phyloP scores from a whole-genome alignment of 805 yeast genomes.

The Suhomyces prunicola region DNA sequence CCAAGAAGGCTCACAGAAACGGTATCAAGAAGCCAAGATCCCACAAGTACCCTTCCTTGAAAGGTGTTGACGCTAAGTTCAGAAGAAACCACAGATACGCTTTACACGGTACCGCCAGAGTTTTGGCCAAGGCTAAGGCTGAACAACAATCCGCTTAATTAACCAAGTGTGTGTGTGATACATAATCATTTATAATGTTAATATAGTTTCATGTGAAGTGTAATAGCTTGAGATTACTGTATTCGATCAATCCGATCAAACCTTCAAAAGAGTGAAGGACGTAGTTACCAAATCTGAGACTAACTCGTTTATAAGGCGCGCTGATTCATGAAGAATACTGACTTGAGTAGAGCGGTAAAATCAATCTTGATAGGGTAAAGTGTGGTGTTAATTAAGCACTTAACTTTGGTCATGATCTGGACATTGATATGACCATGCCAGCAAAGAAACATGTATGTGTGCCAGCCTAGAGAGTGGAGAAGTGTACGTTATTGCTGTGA shows the following conservation, averaged over 20 bases:
- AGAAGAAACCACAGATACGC: conserved; percentile 99
- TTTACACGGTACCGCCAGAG: conserved; percentile 95
- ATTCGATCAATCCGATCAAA: neutral
- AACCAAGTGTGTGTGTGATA: conserved; percentile 3
- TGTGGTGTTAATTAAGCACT: no score
- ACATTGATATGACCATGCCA: no score
- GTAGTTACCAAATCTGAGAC: no score
- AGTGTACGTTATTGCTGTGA: no score
- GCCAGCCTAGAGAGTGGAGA: no score
- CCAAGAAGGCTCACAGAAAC: conserved; percentile 99
- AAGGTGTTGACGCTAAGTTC: conserved; percentile 99
- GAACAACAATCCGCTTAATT: conserved; percentile 42
- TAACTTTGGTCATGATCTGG: no score
- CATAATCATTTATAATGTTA: conserved; percentile 12
- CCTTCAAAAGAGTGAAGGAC: no score
- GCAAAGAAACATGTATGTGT: no score
- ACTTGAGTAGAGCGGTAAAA: no score
- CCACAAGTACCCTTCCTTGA: conserved; percentile 96
- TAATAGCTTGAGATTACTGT: conserved; percentile 3
- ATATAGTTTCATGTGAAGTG: conserved; percentile 15
- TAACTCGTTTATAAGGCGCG: no score
- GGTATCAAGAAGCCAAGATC: conserved; percentile 99
- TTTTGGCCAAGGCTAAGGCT: conserved; percentile 79
- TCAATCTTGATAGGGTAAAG: no score
- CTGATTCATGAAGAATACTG: no score